Base-by-base conservation (phyloP, 257 asterid genomes). In the Solanum lycopersicoides region DNA sequence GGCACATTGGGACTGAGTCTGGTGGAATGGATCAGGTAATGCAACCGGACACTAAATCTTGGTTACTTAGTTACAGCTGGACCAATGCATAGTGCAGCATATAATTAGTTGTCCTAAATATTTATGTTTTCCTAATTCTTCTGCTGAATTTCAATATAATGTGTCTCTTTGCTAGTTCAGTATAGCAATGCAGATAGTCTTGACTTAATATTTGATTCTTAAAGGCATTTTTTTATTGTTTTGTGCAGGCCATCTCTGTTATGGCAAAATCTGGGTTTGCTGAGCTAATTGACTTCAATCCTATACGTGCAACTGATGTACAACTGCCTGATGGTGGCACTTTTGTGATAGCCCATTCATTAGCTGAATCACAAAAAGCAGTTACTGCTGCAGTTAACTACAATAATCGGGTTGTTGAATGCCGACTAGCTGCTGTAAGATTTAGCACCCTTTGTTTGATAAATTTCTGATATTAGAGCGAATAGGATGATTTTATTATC, bases 11-110 rank as follows among this genome's bases (percentile, higher is more conserved):
- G 59, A 97, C 99, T 44, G 99, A 95, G 88, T 97, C 99, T 87
- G 99, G 99, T 91, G 99, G 99, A 89, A 97, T 97, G 99, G 99
- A 97, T 90, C 99, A 95, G 98, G 99, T 97, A 90, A 87, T 66
- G 86, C 23, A 28, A 83, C 68, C 21, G n/a, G 41, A 77, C n/a
- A 88, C 88, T 69, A 30, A 35, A 12, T 87, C 50, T 83, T 37
- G 84, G 53, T 77, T 60, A 16, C 25, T 79, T 79, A 79, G 37
- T 47, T 16, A 79, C 65, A 75, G 59, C 83, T 37, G 56, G 56
- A 23, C 56, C 56, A 75, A 39, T 75, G 59, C 56, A 35, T 23
- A 41, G 83, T 23, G 56, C 83, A 23, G 34, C 23, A 23, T n/a
- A 41, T 9, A 75, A 75, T 75, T 41, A 75, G 56, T 41, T 75